These are phyloP conservation scores for Elongisporangium prolatum DNA, from an alignment of 352 stramenopile genomes.

Conservation along the genomic window DNA sequence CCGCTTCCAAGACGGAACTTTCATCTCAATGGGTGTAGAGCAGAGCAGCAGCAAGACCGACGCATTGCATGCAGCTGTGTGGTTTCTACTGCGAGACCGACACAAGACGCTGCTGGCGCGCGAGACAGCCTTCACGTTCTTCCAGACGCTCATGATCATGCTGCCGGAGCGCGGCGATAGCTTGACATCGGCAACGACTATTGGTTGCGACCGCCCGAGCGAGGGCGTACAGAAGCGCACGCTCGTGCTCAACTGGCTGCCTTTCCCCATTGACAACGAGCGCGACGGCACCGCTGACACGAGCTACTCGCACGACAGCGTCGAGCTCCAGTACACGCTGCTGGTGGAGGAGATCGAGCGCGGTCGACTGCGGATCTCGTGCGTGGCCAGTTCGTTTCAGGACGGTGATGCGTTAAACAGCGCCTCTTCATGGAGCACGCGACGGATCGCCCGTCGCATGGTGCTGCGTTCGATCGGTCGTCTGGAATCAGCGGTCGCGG, in stretches of 20 bases:
- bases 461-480: slow-evolving; percentile 39
- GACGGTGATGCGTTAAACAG: slow-evolving; percentile 27
- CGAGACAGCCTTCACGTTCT: slow-evolving; percentile 56
- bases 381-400: slow-evolving; percentile 50
- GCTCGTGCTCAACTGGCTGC: slow-evolving; percentile 52
- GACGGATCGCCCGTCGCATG: slow-evolving; percentile 39
- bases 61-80: slow-evolving; percentile 56
- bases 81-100: slow-evolving; percentile 51
- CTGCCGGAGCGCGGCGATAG: slow-evolving; percentile 25
- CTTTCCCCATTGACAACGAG: slow-evolving; percentile 25
- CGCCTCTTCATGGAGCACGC: slow-evolving; percentile 21
- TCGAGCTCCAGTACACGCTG: slow-evolving; percentile 61
- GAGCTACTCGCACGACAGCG: slow-evolving; percentile 19
- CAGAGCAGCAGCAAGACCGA: slow-evolving; percentile 30
- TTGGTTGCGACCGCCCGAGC: slow-evolving; percentile 22
- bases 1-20: slow-evolving; percentile 48
- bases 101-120: slow-evolving; percentile 41
- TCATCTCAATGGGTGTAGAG: slow-evolving; percentile 35
- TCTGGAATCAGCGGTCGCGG: slow-evolving; percentile 41
- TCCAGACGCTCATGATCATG: slow-evolving; percentile 60
- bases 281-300: slow-evolving; percentile 1
- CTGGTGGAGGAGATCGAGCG: slow-evolving; percentile 55
- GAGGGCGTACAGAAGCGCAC: slow-evolving; percentile 54
- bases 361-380: slow-evolving; percentile 44
- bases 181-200: slow-evolving; percentile 18